A percentile compares a stretch with the other conserved stretches of the same genome.
phyloP scores from a whole-genome alignment of 768 basidiomycete genomes.

The Peribolospora kevripleyi region DNA sequence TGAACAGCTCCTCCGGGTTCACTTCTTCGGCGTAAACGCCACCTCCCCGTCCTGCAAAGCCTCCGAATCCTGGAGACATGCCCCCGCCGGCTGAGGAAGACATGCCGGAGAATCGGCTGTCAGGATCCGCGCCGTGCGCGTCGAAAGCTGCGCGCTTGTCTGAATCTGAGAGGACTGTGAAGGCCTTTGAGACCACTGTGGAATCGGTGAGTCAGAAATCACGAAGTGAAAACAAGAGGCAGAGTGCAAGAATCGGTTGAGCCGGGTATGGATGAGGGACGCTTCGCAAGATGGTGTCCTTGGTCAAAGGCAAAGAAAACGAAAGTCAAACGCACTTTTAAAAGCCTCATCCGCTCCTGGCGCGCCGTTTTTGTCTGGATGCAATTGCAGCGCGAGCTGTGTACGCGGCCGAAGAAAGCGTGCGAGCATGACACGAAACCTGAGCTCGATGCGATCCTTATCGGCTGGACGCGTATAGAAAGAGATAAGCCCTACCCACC shows the following conservation, averaged over 20 bases:
- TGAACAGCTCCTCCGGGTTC: slow-evolving; percentile 86
- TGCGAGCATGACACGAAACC: background rate
- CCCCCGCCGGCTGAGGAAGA: background rate
- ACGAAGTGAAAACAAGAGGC: background rate
- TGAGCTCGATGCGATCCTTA: too few species aligned
- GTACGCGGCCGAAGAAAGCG: background rate
- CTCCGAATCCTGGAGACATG: background rate
- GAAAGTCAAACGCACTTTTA: slow-evolving; percentile 42
- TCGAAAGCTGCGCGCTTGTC: slow-evolving; percentile 75
- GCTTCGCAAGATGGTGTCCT: background rate
- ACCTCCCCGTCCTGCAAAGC: background rate
- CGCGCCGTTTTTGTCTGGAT: slow-evolving; percentile 84
- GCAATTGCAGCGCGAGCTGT: slow-evolving; percentile 65
- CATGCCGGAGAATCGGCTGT: slow-evolving; percentile 32
- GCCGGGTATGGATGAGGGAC: background rate
- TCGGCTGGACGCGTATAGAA: too few species aligned
- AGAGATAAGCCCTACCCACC: slow-evolving; percentile 25
- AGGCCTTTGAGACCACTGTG: slow-evolving; percentile 90
- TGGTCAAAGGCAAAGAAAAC: background rate
- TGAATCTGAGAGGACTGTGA: slow-evolving; percentile 80
- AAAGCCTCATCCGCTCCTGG: slow-evolving; percentile 95
- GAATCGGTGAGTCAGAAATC: slow-evolving; percentile 1
- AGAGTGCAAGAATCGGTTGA: background rate
- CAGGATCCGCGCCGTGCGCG: slow-evolving; percentile 64
- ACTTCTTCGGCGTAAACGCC: slow-evolving; percentile 50